Base-by-base conservation (phyloP, 1,284 basidiomycete genomes). In the Abortiporus biennis region DNA sequence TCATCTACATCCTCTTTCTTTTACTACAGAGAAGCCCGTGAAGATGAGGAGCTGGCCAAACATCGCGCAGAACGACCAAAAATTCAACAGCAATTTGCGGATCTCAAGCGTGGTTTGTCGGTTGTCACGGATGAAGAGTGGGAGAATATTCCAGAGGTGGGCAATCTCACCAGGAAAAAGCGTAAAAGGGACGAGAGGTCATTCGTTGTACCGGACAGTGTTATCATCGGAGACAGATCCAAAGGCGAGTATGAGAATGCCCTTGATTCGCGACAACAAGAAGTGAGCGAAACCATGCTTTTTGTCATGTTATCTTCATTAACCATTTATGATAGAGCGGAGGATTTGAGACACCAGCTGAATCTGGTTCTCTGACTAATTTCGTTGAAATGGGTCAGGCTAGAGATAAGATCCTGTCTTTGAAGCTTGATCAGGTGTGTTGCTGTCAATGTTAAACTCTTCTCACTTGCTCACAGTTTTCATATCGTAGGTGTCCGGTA, bases 311-410 rank as follows among this genome's bases (percentile, higher is more conserved):
- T 44, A 21, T 16, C 3, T 35, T 44, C 39, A 23, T 35, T 42
- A 29, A 36, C 47, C 16, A 31, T 31, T 22, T 35, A 34, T 34
- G 47, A 6, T 51, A 86, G 76, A 62, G 58, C 30, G 82, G 79
- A 35, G 90, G 90, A 11, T 78, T 87, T 44, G 80, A 81, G 47
- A 92, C 89, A 0, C 82, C 89, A 2, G 84, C 85, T 0, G 82
- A 85, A 13, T 74, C 73, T 8, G 91, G 90, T 3, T 76, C 83
- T 0, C 73, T 94, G 54, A 95, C 92, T 6, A 93, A 97, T 62
- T 89, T 99, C 47, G 85, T 95, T n/a, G 94, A 96, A 62, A 97
- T 99, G 58, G 95, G 95, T 45, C 90, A 95, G 64, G 96, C 96
- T 32, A 78, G 94, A 57, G 94, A 97, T 63, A 94, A 92, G 64